Conservation (phyloP, 768 basidiomycete species). For the Mrakia blollopis region DNA sequence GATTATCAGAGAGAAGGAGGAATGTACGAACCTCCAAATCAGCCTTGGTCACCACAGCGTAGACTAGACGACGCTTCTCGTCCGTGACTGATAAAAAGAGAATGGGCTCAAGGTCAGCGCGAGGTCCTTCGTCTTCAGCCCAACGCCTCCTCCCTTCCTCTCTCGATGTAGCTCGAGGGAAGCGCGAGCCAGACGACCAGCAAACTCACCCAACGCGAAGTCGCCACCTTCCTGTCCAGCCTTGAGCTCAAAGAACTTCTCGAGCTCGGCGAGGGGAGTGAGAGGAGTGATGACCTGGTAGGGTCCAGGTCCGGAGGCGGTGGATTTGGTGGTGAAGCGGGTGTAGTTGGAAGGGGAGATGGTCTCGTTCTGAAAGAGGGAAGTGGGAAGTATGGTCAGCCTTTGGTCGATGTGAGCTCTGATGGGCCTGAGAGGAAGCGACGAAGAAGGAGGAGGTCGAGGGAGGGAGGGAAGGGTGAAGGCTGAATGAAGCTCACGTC, state of each 20-base stretch:
- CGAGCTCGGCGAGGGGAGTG: conserved; percentile 19
- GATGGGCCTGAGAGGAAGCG: too few species aligned
- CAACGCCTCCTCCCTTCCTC: too few species aligned
- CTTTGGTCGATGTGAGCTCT: too few species aligned
- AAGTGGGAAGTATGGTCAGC: not conserved
- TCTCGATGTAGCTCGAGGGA: not conserved
- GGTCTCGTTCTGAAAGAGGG: not conserved
- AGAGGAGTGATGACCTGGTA: conserved; percentile 8
- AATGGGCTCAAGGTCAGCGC: not conserved
- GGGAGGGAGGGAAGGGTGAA: not conserved
- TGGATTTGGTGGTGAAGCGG: conserved; percentile 9
- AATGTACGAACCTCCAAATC: conserved; percentile 16
- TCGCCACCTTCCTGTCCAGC: conserved; percentile 10
- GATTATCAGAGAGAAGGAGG: not conserved
- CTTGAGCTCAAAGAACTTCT: conserved; percentile 17
- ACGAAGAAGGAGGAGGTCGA: not conserved
- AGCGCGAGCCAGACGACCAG: not conserved
- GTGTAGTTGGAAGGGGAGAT: conserved; percentile 17
- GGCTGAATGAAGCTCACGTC: conserved; percentile 2
- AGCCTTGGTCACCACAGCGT: conserved; percentile 15
- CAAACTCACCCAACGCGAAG: conserved; percentile 16
- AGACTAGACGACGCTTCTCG: conserved; percentile 25
- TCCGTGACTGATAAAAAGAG: conserved; percentile 7
- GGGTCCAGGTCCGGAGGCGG: not conserved
- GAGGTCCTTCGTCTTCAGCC: not conserved